Evolutionary conservation across 345 rosid genomes (phyloP), one percentile per base, ranked within the genome.

Genomic region (Nephelium lappaceum): DNA sequence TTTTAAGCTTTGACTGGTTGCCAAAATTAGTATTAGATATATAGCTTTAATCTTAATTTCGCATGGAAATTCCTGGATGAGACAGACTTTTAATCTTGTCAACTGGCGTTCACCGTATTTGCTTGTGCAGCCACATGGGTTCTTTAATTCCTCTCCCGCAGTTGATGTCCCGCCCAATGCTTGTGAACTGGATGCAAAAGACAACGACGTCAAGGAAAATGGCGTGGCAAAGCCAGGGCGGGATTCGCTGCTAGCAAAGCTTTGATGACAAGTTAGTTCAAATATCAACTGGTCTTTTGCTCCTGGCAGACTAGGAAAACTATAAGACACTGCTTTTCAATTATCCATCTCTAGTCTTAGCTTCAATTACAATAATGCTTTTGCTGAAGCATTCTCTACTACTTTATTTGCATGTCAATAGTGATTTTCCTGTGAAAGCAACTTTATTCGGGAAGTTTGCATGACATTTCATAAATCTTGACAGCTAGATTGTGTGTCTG

Each of bases 71-170:
- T 31, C 36, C 36, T 31, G 36, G 36, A 31, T 4, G 3, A 31
- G 36, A 31, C 36, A 31, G 36, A 31, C 1, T 31, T 31, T 31
- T 31, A 45, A 45, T 11, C 11, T 45, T 45, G 49, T 45, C 49
- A 45, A 31, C 36, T 65, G 42, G 5, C 3, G 11, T 18, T 38
- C 5, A 4, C 6, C 6, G 23, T 41, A 27, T 80, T 57, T 74
- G 45, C 67, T 39, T 23, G 42, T 77, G 84, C 90, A 95, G 99
- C 99, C 98, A 41, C 99, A 95, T 67, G 99, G 99, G 57, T 95
- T 95, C 80, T 95, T 93, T 84, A 95, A 93, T 78, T 91, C 96
- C 87, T 95, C 99, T 12, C 99, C 97, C 4, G 97, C 98, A 0
- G 89, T 92, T 39, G 99, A 95, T 71, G 99, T 95, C 27, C 98